Conservation (phyloP, 2,329 filamentous ascomycete species). For the Xylariomycetidae sp. region DNA sequence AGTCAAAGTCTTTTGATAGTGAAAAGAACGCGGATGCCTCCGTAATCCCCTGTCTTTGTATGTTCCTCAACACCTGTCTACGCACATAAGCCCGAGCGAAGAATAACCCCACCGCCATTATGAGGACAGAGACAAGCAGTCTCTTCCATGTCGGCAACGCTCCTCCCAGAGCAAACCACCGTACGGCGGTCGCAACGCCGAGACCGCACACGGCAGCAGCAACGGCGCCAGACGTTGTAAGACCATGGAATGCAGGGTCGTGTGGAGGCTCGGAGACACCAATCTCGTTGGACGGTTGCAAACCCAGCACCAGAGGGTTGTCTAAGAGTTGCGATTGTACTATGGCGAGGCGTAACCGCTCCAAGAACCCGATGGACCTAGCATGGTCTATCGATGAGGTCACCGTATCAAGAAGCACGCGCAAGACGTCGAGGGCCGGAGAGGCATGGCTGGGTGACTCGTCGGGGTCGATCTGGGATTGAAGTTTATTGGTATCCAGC, state of each 20-base stretch:
- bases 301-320: slow-evolving; percentile 25
- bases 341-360: slow-evolving; percentile 28
- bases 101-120: slow-evolving; percentile 14
- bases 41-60: slow-evolving; percentile 24
- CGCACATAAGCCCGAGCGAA: slow-evolving; percentile 24
- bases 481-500: slow-evolving; percentile 19
- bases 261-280: slow-evolving; percentile 11
- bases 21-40: slow-evolving; percentile 25
- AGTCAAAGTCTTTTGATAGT: slow-evolving; percentile 26
- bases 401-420: slow-evolving; percentile 23
- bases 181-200: slow-evolving; percentile 20
- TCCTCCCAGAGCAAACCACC: slow-evolving; percentile 24
- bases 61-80: slow-evolving; percentile 25
- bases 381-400: slow-evolving; percentile 29
- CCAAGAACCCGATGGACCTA: slow-evolving; percentile 26
- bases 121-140: slow-evolving; percentile 15
- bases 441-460: slow-evolving; percentile 22
- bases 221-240: slow-evolving; percentile 25
- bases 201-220: slow-evolving; percentile 26
- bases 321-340: slow-evolving; percentile 29
- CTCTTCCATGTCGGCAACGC: slow-evolving; percentile 24
- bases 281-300: slow-evolving; percentile 17
- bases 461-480: slow-evolving; percentile 19
- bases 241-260: slow-evolving; percentile 20
- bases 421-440: slow-evolving; percentile 20